Conservation (phyloP, 208 protist genomes). For the Naegleria lovaniensis region DNA sequence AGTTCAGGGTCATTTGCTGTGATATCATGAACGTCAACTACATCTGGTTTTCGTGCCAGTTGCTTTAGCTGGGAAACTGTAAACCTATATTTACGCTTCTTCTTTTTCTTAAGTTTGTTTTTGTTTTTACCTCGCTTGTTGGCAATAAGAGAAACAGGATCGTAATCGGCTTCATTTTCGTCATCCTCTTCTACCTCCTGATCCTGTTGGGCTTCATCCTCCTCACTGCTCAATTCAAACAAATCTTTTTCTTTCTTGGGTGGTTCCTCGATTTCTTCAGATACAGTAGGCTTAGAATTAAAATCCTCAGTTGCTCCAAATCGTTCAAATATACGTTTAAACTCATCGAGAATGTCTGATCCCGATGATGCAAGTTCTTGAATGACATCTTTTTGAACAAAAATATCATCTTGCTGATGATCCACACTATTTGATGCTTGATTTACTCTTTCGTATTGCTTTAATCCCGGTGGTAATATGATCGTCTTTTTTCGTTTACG, state of each 20-base stretch:
- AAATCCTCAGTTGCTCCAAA: background rate
- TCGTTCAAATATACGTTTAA: constrained; percentile 9
- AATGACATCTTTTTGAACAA: background rate
- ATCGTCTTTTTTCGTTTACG: background rate
- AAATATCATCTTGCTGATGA: background rate
- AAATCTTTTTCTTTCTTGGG: background rate
- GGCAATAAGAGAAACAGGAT: background rate
- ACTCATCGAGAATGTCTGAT: background rate
- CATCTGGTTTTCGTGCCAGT: constrained; percentile 64
- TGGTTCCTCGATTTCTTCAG: background rate
- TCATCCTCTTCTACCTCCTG: background rate
- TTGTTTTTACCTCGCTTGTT: background rate
- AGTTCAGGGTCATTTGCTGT: constrained; percentile 88
- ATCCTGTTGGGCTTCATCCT: background rate
- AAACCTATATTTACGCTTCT: constrained; percentile 40
- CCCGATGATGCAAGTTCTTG: background rate
- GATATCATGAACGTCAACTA: constrained; percentile 91
- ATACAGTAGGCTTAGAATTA: background rate
- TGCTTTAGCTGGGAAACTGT: constrained; percentile 77
- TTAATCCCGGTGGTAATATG: background rate
- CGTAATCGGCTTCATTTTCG: background rate
- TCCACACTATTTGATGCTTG: background rate
- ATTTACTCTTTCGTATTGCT: background rate
- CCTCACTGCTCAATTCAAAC: background rate
- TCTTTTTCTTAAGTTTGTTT: background rate